phyloP scores from a whole-genome alignment of 2,329 filamentous ascomycete genomes.

The Microcyclospora tardicrescens region DNA sequence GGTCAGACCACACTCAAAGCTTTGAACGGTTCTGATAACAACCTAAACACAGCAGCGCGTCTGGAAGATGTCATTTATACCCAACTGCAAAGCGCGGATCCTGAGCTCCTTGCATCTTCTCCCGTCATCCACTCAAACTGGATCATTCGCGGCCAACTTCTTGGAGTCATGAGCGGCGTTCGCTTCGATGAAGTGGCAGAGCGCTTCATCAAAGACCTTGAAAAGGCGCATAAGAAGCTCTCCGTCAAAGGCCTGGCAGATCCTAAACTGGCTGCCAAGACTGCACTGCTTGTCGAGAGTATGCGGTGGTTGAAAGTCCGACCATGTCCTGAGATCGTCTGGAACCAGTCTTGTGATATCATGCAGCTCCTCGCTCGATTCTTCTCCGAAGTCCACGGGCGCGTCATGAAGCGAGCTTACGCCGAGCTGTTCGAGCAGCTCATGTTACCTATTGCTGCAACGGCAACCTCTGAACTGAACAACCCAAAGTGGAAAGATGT shows the following conservation, averaged over 20 bases:
- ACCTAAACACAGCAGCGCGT: conserved; percentile 82
- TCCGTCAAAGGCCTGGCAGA: conserved; percentile 54
- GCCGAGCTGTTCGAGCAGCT: conserved; percentile 83
- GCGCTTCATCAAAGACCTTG: conserved; percentile 71
- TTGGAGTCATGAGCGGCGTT: conserved; percentile 92
- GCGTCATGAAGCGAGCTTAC: conserved; percentile 83
- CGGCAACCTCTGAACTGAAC: conserved; percentile 62
- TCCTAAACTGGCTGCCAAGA: conserved; percentile 62
- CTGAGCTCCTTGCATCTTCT: conserved; percentile 64
- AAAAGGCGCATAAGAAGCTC: conserved; percentile 63
- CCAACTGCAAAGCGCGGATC: conserved; percentile 81
- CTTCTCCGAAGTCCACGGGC: conserved; percentile 75
- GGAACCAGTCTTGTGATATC: conserved; percentile 82
- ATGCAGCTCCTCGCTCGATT: conserved; percentile 68
- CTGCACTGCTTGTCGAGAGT: conserved; percentile 75
- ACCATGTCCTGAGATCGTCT: conserved; percentile 57
- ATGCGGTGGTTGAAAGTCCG: conserved; percentile 82
- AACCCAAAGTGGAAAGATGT: conserved; percentile 80
- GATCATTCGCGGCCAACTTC: conserved; percentile 81
- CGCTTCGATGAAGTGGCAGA: conserved; percentile 76
- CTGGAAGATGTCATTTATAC: conserved; percentile 91
- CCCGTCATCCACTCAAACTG: conserved; percentile 85
- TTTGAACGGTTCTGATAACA: conserved; percentile 42
- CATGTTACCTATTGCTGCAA: conserved; percentile 73
- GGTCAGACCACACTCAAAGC: conserved; percentile 71